Base-by-base conservation (phyloP, 768 basidiomycete species). In the Tulasnella sp. region DNA sequence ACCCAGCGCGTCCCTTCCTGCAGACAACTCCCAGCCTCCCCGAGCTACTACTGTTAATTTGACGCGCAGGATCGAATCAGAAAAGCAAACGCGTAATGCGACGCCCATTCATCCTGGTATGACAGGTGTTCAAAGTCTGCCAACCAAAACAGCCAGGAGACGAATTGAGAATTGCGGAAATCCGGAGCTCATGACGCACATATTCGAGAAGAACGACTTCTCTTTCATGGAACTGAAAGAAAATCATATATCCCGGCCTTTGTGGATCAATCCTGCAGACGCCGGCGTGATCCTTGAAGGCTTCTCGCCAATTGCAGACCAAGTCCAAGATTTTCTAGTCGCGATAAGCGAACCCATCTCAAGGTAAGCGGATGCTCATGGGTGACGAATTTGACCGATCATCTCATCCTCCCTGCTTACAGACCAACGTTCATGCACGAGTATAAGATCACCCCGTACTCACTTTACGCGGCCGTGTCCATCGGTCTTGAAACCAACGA, bases 311-410 rank as follows among this genome's bases (percentile, higher is more conserved):
- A 96, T 99, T 81, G 97, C 97, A 27, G 96, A 97, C 83, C 96
- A 97, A 86, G 98, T 98, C 4, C 98, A 99, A 85, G 98, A 99
- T 84, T 99, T 99, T 83, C 89, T 99, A 71, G 95, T 97, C 71
- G 97, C 98, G 52, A 99, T 99, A 75, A 95, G 95, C 83, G 98
- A 99, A 86, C 98, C 98, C 82, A 96, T 99, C 83, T 98, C 96
- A 89, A 92, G 96, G 96, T 97, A 86, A 86, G 94, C 44, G 19
- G 0, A 44, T 88, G 10, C 12, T 68, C 68, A 58, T 82, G n/a
- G n/a, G n/a, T n/a, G n/a, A 52, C 7, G 4, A 52, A 1, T 52
- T 24, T 52, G 52, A 10, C 9, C 24, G 2, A 21, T 1, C n/a
- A 39, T 21, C 10, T 68, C 31, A 68, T 44, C 31, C 14, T 34